Percentiles rank a stretch among this genome's conserved stretches.
Conservation (phyloP, 257 asterid species). For the Anisodus tanguticus region DNA sequence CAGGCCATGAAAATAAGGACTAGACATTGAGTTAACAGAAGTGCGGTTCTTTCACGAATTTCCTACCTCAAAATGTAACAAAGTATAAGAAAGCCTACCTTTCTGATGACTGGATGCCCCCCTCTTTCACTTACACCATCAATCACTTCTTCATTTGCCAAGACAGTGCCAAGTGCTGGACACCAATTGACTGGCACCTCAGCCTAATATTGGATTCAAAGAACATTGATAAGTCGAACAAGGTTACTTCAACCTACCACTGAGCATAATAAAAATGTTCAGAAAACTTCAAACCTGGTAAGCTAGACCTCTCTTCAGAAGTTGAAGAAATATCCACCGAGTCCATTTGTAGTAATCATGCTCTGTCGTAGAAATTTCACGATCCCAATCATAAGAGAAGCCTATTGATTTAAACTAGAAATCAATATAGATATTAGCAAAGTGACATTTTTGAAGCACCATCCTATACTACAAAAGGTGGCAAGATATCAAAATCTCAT, state of each 20-base stretch:
- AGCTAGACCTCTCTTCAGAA: conserved; percentile 89
- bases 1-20: conserved; percentile 52
- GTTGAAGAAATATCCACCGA: conserved; percentile 98
- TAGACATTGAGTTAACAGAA: conserved; percentile 16
- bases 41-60: neutral
- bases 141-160: conserved; percentile 96
- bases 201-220: conserved; percentile 58
- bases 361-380: conserved; percentile 95
- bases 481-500: neutral
- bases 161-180: conserved; percentile 98
- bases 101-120: conserved; percentile 95
- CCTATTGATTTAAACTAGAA: conserved; percentile 92
- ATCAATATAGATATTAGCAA: conserved; percentile 41
- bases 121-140: conserved; percentile 99
- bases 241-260: conserved; percentile 15
- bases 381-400: conserved; percentile 97
- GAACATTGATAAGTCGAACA: neutral
- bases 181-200: conserved; percentile 99
- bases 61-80: conserved; percentile 28
- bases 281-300: conserved; percentile 65
- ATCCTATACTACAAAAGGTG: neutral
- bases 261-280: neutral
- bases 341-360: conserved; percentile 99
- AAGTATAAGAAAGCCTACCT: conserved; percentile 52
- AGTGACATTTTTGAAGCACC: conserved; percentile 10